Conservation (phyloP, 169 alveolate species). For the Babesia bigemina region DNA sequence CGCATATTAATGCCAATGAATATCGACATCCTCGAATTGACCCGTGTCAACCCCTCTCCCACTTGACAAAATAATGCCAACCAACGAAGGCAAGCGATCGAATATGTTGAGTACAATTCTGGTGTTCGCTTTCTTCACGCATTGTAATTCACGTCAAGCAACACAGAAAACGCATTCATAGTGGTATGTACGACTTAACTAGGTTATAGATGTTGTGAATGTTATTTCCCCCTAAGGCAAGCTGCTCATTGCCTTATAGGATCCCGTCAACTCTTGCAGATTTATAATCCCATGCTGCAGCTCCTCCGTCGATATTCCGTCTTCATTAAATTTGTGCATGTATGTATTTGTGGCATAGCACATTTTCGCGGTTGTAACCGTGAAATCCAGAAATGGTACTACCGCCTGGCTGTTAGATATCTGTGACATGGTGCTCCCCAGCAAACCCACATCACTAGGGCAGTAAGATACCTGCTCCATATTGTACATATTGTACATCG, state of each 20-base stretch:
- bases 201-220: too few relatives aligned
- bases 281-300: background rate
- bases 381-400: constrained; percentile 47
- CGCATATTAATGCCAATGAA: too few relatives aligned
- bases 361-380: constrained; percentile 58
- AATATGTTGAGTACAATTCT: too few relatives aligned
- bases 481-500: constrained; percentile 14
- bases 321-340: constrained; percentile 58
- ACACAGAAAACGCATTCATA: too few relatives aligned
- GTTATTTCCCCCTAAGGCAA: background rate
- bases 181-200: too few relatives aligned
- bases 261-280: constrained; percentile 10
- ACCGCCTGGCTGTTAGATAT: constrained; percentile 67
- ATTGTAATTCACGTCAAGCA: too few relatives aligned
- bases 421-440: constrained; percentile 55
- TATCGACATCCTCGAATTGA: too few relatives aligned
- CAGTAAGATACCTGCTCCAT: constrained; percentile 16
- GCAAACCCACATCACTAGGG: constrained; percentile 29
- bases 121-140: too few relatives aligned
- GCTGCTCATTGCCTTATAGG: constrained; percentile 1
- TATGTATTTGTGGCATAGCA: constrained; percentile 65
- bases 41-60: too few relatives aligned
- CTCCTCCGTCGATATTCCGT: constrained; percentile 38
- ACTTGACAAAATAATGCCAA: too few relatives aligned
- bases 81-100: too few relatives aligned